Evolutionary conservation across 2,329 filamentous ascomycete genomes (phyloP).

Genomic region (Aspergillus brunneoviolaceus): DNA sequence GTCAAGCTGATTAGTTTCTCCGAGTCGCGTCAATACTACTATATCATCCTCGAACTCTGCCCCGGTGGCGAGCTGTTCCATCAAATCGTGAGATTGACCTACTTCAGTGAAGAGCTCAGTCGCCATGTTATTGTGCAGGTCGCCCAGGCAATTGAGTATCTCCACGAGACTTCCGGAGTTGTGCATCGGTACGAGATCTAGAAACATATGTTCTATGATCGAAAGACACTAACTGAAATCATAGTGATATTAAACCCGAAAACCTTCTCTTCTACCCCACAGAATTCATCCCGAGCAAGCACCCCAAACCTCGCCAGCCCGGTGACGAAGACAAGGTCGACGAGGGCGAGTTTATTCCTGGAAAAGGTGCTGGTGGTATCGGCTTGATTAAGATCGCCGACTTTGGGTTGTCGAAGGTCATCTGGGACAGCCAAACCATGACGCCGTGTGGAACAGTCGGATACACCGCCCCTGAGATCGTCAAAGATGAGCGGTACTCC

Average conservation of each 20-base stretch:
- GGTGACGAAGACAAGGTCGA: conserved; percentile 97
- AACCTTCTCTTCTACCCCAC: conserved; percentile 92
- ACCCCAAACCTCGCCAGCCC: conserved; percentile 75
- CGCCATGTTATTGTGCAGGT: conserved; percentile 94
- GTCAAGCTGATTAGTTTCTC: conserved; percentile 91
- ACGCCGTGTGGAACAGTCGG: conserved; percentile 98
- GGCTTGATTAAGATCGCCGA: conserved; percentile 96
- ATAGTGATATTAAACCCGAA: conserved; percentile 79
- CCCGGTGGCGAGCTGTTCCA: conserved; percentile 97
- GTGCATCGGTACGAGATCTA: conserved; percentile 78
- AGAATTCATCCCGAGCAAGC: conserved; percentile 74
- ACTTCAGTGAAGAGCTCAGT: conserved; percentile 94
- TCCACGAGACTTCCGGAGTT: conserved; percentile 92
- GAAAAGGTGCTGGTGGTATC: conserved; percentile 83
- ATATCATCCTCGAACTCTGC: conserved; percentile 92
- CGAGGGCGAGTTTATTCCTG: conserved; percentile 86
- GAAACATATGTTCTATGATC: not conserved
- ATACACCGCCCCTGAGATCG: conserved; percentile 96
- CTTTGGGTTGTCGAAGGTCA: conserved; percentile 94
- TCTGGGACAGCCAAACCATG: conserved; percentile 98
- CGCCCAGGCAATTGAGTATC: conserved; percentile 86
- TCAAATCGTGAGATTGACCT: conserved; percentile 95
- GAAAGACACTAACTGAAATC: not conserved
- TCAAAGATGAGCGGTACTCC: conserved; percentile 97
- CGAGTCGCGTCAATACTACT: conserved; percentile 93